phyloP scores from a whole-genome alignment of 192 early-diverging fungal species.

The Spizellomyces punctatus region DNA sequence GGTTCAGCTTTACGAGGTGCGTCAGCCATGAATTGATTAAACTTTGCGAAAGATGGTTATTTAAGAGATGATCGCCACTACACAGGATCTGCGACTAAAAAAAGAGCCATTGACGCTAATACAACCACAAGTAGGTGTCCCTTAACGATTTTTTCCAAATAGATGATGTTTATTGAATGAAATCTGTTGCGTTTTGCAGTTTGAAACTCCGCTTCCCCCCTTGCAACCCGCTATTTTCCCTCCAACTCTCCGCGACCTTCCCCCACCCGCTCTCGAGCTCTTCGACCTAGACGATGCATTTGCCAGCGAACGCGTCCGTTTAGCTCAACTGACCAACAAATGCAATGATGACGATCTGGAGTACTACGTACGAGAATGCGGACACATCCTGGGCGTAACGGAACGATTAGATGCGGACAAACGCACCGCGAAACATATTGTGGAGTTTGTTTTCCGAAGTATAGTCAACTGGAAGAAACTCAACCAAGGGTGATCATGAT shows the following conservation, averaged over 20 bases:
- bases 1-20: slow-evolving; percentile 51
- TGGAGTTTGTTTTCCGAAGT: slow-evolving; percentile 57
- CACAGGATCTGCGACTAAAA: slow-evolving; percentile 44
- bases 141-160: background rate
- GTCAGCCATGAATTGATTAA: slow-evolving; percentile 4
- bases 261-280: slow-evolving; percentile 61
- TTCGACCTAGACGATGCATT: slow-evolving; percentile 70
- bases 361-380: slow-evolving; percentile 66
- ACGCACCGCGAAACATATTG: slow-evolving; percentile 47
- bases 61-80: slow-evolving; percentile 1
- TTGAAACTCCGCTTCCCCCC: slow-evolving; percentile 67
- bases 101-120: slow-evolving; percentile 62
- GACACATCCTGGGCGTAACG: slow-evolving; percentile 57
- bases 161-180: background rate
- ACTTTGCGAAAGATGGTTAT: background rate
- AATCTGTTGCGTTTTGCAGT: slow-evolving; percentile 32
- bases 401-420: slow-evolving; percentile 52
- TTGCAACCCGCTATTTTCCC: slow-evolving; percentile 65
- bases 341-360: slow-evolving; percentile 68
- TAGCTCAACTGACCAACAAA: slow-evolving; percentile 66
- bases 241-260: slow-evolving; percentile 55
- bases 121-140: slow-evolving; percentile 52
- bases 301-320: slow-evolving; percentile 49
- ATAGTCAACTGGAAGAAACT: slow-evolving; percentile 60
- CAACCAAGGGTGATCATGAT: background rate